phyloP scores from a whole-genome alignment of 2,329 filamentous ascomycete genomes.

The Cordyceps cateniannulata region DNA sequence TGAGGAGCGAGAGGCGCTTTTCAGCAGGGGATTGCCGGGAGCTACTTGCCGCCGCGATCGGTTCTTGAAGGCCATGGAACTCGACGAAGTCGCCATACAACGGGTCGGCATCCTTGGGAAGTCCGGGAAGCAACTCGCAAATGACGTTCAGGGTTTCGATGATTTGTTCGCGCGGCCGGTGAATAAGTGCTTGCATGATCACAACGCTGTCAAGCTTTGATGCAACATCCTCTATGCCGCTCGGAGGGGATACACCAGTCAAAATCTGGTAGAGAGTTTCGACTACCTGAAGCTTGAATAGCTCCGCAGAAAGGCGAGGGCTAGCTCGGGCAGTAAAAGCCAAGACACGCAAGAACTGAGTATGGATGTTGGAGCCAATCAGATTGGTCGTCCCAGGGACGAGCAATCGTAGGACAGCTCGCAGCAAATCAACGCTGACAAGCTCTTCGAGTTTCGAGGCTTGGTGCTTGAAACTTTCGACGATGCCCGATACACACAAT shows the following conservation, averaged over 20 bases:
- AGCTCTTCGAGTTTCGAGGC: conserved; percentile 85
- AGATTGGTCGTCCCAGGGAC: conserved; percentile 93
- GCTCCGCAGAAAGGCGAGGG: conserved; percentile 75
- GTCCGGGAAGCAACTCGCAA: conserved; percentile 80
- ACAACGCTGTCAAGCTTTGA: conserved; percentile 92
- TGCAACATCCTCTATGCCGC: conserved; percentile 67
- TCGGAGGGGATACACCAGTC: conserved; percentile 88
- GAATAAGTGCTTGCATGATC: conserved; percentile 97
- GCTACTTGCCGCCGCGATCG: conserved; percentile 15
- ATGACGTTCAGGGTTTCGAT: conserved; percentile 97
- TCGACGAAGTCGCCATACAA: conserved; percentile 38
- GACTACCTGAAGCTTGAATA: conserved; percentile 94
- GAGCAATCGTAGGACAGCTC: conserved; percentile 77
- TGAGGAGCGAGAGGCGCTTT: conserved; percentile 73
- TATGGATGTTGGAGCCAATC: conserved; percentile 90
- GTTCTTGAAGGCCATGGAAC: conserved; percentile 21
- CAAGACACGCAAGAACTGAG: conserved; percentile 87
- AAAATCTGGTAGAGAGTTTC: conserved; percentile 97
- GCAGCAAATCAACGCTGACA: conserved; percentile 79
- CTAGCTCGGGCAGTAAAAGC: conserved; percentile 87
- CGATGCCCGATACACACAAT: conserved; percentile 88
- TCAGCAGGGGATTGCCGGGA: conserved; percentile 55
- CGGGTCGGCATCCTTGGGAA: conserved; percentile 50
- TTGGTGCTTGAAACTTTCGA: conserved; percentile 92
- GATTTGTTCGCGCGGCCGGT: conserved; percentile 90